These are phyloP conservation scores for Aegilops longissima DNA, from an alignment of 176 grass and related monocot genomes.

Conservation along the genomic window DNA sequence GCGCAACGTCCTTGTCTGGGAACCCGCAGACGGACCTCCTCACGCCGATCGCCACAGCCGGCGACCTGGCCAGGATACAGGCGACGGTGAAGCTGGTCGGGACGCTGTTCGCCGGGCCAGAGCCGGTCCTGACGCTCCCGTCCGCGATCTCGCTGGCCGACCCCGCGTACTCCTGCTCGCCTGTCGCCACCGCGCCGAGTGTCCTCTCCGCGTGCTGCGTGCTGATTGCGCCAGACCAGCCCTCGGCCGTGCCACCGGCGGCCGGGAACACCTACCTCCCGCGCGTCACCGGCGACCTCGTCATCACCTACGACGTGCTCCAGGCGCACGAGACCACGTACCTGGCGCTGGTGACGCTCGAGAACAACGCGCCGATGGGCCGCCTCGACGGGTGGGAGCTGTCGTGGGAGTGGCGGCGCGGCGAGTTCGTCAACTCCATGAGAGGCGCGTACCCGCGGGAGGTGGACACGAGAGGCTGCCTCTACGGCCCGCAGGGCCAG, in stretches of 20 bases:
- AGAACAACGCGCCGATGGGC: slow-evolving; percentile 56
- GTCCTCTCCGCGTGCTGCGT: slow-evolving; percentile 52
- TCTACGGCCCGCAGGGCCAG: slow-evolving; percentile 54
- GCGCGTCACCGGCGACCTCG: slow-evolving; percentile 58
- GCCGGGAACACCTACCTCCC: slow-evolving; percentile 25
- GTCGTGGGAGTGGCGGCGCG: slow-evolving; percentile 65
- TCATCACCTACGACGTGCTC: slow-evolving; percentile 72
- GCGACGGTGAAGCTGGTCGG: slow-evolving; percentile 46
- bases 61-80: slow-evolving; percentile 39
- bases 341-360: slow-evolving; percentile 63
- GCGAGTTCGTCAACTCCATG: slow-evolving; percentile 65
- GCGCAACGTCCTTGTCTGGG: slow-evolving; percentile 50
- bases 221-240: neutral
- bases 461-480: slow-evolving; percentile 39
- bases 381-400: slow-evolving; percentile 70
- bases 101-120: slow-evolving; percentile 55
- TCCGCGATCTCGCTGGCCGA: slow-evolving; percentile 50
- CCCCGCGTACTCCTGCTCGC: slow-evolving; percentile 53
- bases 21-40: slow-evolving; percentile 71
- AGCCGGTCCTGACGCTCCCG: slow-evolving; percentile 43
- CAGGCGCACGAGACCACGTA: slow-evolving; percentile 51
- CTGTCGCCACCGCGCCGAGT: neutral
- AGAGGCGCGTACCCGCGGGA: slow-evolving; percentile 61
- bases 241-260: neutral
- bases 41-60: slow-evolving; percentile 72